These are phyloP conservation scores for Mortierella sp. DNA, from an alignment of 371 early-diverging fungal genomes.

Conservation along the genomic window DNA sequence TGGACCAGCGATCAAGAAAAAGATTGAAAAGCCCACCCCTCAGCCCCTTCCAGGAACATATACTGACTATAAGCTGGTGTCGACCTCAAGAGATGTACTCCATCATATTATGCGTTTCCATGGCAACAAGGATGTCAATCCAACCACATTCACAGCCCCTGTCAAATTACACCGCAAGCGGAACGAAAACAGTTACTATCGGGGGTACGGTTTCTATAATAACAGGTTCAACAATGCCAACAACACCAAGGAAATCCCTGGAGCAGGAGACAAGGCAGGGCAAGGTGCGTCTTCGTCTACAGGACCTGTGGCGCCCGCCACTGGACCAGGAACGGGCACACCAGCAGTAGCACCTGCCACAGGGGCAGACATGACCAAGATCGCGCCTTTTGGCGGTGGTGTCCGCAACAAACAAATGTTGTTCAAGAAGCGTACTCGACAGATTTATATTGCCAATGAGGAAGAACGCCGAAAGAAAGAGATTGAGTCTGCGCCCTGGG, in stretches of 20 bases:
- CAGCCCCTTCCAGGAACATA: conserved; percentile 50
- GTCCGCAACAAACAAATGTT: conserved; percentile 81
- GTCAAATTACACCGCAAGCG: conserved; percentile 75
- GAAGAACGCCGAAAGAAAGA: conserved; percentile 74
- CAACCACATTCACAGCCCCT: conserved; percentile 67
- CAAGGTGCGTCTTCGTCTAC: not conserved
- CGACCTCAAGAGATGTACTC: conserved; percentile 59
- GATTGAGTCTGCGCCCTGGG: conserved; percentile 83
- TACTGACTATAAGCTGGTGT: conserved; percentile 72
- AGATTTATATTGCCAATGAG: conserved; percentile 81
- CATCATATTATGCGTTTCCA: conserved; percentile 79
- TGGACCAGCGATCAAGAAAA: conserved; percentile 34
- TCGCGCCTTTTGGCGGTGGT: conserved; percentile 85
- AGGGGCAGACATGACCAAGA: conserved; percentile 77
- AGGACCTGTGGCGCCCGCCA: conserved; percentile 3
- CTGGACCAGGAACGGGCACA: conserved; percentile 4
- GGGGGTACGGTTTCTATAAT: conserved; percentile 33
- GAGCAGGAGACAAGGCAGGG: conserved; percentile 11
- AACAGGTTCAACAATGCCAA: conserved; percentile 41
- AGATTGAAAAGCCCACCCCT: conserved; percentile 23
- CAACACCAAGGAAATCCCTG: conserved; percentile 44
- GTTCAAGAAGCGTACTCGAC: conserved; percentile 86
- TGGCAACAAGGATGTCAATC: conserved; percentile 61
- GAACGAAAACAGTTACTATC: conserved; percentile 56
- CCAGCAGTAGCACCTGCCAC: conserved; percentile 56